Base-by-base conservation (phyloP, 768 basidiomycete genomes). In the Coprinopsis cinerea region DNA sequence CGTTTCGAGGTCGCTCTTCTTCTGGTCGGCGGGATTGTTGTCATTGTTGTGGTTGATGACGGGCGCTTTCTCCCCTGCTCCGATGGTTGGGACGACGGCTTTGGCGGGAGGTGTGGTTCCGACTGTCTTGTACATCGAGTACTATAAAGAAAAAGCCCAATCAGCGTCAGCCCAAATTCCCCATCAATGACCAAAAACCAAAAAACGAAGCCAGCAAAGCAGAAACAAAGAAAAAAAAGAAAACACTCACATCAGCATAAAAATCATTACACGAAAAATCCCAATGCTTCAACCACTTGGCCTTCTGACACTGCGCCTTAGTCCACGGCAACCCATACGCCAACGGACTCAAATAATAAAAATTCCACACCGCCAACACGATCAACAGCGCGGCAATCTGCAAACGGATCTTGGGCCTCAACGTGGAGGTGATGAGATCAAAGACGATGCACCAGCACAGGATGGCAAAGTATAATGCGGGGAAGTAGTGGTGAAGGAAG, bases 401-500 rank as follows among this genome's bases (percentile, higher is more conserved):
- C 25, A 95, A 63, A 24, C 94, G 75, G 26, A 90, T 68, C 30
- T 81, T 74, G 0, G 92, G 90, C 26, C 84, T 76, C 6, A 98
- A 67, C 0, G 77, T 76, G 24, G 88, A 85, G 1, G 94, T 96
- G 30, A 82, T 66, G 41, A 93, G 76, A 66, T 99, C 96, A 59
- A 98, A 97, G 1, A 86, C 75, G 2, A 73, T 73, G 47, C 85
- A 85, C 23, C 76, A 75, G 20, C 92, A 72, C 11, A 99, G 78
- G 56, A 92, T 81, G n/a, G 87, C 83, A 57, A 89, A 94, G 62
- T 92, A 95, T n/a, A 99, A 73, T 0, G 94, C 92, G 0, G 95
- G 96, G 70, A 98, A 87, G 65, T 98, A 98, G 70, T 98, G 96
- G 63, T 98, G 95, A 20, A 99, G 69, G 79, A 99, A 99, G 40